Conservation (phyloP, 345 rosid genomes). For the Geranium brycei region DNA sequence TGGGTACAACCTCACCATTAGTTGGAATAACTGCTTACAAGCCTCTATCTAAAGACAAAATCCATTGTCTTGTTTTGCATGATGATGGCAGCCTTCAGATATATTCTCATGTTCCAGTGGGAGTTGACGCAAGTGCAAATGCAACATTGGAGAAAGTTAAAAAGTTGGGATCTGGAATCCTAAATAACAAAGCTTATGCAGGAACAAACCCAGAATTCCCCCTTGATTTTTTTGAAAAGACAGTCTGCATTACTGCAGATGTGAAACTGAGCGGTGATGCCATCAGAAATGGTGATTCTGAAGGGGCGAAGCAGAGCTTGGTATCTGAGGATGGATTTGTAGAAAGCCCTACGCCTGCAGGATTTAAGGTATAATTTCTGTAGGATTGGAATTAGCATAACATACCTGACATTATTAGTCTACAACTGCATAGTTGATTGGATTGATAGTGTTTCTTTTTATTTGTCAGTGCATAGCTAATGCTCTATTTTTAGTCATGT, state of each 20-base stretch:
- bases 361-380: slow-evolving; percentile 62
- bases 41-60: slow-evolving; percentile 84
- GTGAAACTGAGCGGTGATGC: slow-evolving; percentile 90
- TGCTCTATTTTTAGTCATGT: not conserved
- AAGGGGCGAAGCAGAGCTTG: slow-evolving; percentile 83
- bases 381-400: not conserved
- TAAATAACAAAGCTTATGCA: slow-evolving; percentile 65
- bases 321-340: slow-evolving; percentile 86
- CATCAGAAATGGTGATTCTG: slow-evolving; percentile 80
- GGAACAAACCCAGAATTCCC: slow-evolving; percentile 84
- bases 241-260: slow-evolving; percentile 80
- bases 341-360: slow-evolving; percentile 73
- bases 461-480: not conserved
- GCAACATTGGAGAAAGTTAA: slow-evolving; percentile 69
- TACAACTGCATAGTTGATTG: not conserved
- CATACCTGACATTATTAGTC: not conserved
- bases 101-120: slow-evolving; percentile 54
- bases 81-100: slow-evolving; percentile 99
- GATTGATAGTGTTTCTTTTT: not conserved
- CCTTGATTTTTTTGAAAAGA: slow-evolving; percentile 94
- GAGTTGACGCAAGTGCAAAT: slow-evolving; percentile 50
- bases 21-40: slow-evolving; percentile 90
- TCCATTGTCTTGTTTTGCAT: slow-evolving; percentile 85
- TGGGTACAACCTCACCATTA: slow-evolving; percentile 64
- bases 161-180: slow-evolving; percentile 76